Percentiles rank a stretch among this genome's conserved stretches.
Conservation (phyloP, 2,329 filamentous ascomycete genomes). For the Graphilbum sp. region DNA sequence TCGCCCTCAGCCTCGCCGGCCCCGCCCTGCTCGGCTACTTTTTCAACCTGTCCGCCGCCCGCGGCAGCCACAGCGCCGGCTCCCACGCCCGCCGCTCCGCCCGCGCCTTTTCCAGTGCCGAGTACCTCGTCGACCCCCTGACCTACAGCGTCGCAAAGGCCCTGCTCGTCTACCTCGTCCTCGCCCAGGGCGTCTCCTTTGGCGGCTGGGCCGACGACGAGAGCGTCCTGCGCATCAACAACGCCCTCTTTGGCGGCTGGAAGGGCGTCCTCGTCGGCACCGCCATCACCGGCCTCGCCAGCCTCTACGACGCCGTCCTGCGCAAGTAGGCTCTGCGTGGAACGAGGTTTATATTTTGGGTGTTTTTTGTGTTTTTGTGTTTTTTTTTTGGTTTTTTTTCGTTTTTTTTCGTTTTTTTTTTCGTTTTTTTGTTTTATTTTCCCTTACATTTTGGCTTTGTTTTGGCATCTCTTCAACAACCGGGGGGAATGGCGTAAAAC, state of each 20-base stretch:
- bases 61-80: constrained; percentile 17
- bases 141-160: constrained; percentile 85
- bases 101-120: constrained; percentile 18
- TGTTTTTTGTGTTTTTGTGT: not conserved
- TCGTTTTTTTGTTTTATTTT: not conserved
- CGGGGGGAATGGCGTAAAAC: constrained; percentile 3
- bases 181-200: constrained; percentile 48
- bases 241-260: constrained; percentile 55
- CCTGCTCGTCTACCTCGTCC: constrained; percentile 65
- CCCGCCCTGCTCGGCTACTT: constrained; percentile 69
- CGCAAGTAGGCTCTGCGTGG: constrained; percentile 37
- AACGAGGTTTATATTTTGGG: not conserved
- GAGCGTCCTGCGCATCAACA: constrained; percentile 46
- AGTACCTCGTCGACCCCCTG: constrained; percentile 63
- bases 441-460: no score
- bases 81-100: constrained; percentile 22
- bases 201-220: constrained; percentile 42
- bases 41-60: constrained; percentile 61
- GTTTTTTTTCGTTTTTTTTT: not conserved
- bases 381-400: not conserved
- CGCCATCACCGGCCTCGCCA: constrained; percentile 49
- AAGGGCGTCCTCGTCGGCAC: constrained; percentile 52
- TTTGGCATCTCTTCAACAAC: no score
- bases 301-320: constrained; percentile 63
- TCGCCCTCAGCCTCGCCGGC: constrained; percentile 51